Conservation (phyloP, 768 basidiomycete genomes). For the Psilocybe subaeruginosa region DNA sequence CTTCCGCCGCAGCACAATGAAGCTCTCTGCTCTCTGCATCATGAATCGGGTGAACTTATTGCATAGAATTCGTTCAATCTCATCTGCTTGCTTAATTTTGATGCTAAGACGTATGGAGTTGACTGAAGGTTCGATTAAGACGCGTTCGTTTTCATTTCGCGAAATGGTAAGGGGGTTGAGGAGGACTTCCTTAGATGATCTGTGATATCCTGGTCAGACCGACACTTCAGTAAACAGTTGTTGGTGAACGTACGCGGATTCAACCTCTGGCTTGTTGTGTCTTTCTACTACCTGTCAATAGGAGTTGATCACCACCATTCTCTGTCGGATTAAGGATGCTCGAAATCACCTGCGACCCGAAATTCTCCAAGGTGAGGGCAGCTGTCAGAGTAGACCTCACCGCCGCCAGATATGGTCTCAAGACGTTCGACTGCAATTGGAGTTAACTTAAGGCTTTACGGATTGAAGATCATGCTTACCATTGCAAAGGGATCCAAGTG, state of each 20-base stretch:
- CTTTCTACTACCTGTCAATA: constrained; percentile 83
- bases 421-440: constrained; percentile 79
- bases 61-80: constrained; percentile 96
- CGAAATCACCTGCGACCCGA: constrained; percentile 84
- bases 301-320: background rate
- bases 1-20: constrained; percentile 93
- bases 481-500: constrained; percentile 31
- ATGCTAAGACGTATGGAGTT: constrained; percentile 97
- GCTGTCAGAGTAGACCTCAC: constrained; percentile 98
- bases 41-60: constrained; percentile 99
- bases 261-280: constrained; percentile 97
- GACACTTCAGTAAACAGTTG: background rate
- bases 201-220: constrained; percentile 29
- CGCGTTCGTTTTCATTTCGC: constrained; percentile 95
- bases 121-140: constrained; percentile 95
- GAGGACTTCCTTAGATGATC: constrained; percentile 91
- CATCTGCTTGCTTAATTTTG: constrained; percentile 99
- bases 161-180: constrained; percentile 94
- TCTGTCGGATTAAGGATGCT: background rate
- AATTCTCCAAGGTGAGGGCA: constrained; percentile 95
- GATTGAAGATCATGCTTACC: constrained; percentile 41
- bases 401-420: constrained; percentile 94
- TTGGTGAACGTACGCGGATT: constrained; percentile 64
- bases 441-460: background rate
- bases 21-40: constrained; percentile 98